These are phyloP conservation scores for Akanthomyces muscarius DNA, from an alignment of 2,329 filamentous ascomycete species.

Conservation along the genomic window DNA sequence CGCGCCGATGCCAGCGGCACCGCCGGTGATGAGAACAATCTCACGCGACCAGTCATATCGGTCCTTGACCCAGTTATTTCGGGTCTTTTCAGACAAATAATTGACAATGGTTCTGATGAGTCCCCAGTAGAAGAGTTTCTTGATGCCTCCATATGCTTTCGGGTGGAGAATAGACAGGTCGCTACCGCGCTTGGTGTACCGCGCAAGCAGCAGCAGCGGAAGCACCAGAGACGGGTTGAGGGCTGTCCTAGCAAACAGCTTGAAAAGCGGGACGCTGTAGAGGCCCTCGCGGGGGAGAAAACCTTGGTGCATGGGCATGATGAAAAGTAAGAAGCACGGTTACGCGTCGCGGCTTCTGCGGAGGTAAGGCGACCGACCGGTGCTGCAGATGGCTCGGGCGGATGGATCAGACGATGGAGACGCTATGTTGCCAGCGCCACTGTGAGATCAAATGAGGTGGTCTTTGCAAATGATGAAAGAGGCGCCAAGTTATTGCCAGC, in stretches of 20 bases:
- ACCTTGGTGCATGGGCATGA: constrained; percentile 45
- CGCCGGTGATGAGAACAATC: constrained; percentile 70
- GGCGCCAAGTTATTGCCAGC: neutral
- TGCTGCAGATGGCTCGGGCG: neutral
- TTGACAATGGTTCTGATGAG: constrained; percentile 26
- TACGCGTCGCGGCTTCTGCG: neutral
- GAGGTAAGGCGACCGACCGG: neutral
- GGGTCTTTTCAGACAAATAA: constrained; percentile 32
- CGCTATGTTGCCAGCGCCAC: neutral
- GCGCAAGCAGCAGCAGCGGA: constrained; percentile 58
- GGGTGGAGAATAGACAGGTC: constrained; percentile 51
- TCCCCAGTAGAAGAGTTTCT: constrained; percentile 29
- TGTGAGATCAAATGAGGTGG: neutral
- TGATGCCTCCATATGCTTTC: constrained; percentile 46
- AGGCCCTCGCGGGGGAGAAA: constrained; percentile 55
- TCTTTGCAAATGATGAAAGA: neutral
- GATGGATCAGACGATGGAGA: neutral
- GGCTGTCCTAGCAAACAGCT: constrained; percentile 54
- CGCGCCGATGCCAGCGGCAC: constrained; percentile 68
- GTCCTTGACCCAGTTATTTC: constrained; percentile 35
- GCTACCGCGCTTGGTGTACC: constrained; percentile 59
- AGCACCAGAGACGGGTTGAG: constrained; percentile 63
- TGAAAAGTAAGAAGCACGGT: neutral
- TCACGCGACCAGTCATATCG: constrained; percentile 64
- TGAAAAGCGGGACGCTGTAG: constrained; percentile 55